Percentiles rank a stretch among this genome's conserved stretches.
Conservation (phyloP, 164 flowering plant species). For the Stephania yunnanensis region DNA sequence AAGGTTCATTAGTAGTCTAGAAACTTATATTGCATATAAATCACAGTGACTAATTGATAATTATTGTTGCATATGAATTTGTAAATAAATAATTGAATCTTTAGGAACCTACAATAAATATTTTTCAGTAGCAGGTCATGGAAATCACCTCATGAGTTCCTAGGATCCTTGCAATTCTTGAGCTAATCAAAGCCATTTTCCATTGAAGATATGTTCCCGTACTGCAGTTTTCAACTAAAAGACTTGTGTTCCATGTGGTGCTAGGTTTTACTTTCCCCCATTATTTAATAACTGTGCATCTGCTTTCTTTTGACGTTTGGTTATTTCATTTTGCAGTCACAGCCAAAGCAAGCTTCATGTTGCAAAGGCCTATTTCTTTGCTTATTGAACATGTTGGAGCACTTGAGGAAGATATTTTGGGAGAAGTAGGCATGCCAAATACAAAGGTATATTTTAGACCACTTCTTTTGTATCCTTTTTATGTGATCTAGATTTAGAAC, state of each 20-base stretch:
- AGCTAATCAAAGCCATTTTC: background rate
- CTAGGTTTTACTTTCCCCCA: background rate
- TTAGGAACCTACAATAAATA: too few species aligned
- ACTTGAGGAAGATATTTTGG: conserved; percentile 56
- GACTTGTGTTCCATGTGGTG: background rate
- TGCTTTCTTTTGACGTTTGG: background rate
- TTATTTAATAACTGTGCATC: background rate
- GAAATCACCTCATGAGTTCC: too few species aligned
- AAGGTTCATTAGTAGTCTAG: too few species aligned
- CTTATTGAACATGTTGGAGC: conserved; percentile 41
- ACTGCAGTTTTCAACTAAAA: background rate
- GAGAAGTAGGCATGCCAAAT: conserved; percentile 52
- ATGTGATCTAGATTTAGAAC: background rate
- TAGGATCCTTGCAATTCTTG: too few species aligned
- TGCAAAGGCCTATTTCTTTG: conserved; percentile 46
- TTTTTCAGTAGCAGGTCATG: too few species aligned
- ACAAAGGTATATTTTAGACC: conserved; percentile 38
- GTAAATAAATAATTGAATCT: too few species aligned
- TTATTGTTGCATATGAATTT: too few species aligned
- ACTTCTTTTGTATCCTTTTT: background rate
- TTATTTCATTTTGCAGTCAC: conserved; percentile 37
- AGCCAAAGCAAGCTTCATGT: conserved; percentile 52
- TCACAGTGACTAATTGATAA: too few species aligned
- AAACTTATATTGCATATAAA: too few species aligned
- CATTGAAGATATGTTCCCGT: background rate